A percentile compares a stretch with the other conserved stretches of the same genome.
Evolutionary conservation across 2,329 filamentous ascomycete genomes (phyloP).

Genomic region (Beauveria asiatica): DNA sequence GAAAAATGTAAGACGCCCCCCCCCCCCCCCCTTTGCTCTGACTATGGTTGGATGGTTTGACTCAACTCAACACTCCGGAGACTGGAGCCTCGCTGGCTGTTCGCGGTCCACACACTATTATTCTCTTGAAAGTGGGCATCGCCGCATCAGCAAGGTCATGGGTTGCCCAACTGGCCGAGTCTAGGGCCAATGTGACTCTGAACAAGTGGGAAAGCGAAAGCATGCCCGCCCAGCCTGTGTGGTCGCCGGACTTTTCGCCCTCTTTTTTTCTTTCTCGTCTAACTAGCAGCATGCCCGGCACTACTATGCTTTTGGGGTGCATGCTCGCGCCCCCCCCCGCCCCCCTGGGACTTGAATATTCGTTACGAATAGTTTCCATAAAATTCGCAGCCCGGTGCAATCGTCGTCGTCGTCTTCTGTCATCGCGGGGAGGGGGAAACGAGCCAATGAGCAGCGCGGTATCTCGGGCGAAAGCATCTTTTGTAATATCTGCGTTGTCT

Average conservation of each 20-base stretch:
- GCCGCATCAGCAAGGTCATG: slow-evolving; percentile 1
- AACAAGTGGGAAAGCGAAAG: not conserved
- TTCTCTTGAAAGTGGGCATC: not conserved
- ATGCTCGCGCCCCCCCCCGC: no score
- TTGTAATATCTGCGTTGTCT: not conserved
- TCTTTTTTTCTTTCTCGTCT: not conserved
- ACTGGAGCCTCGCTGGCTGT: not conserved
- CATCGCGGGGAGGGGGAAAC: not conserved
- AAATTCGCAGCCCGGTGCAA: not conserved
- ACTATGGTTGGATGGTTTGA: not conserved
- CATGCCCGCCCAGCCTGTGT: no score
- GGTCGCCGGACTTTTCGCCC: not conserved
- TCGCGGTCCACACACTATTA: not conserved
- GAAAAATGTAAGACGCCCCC: no score
- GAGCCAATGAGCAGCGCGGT: not conserved
- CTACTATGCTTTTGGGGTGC: no score
- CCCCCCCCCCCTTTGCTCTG: not conserved
- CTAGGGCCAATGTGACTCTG: not conserved
- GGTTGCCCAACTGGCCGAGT: not conserved
- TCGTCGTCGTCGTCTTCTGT: not conserved
- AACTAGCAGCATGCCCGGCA: not conserved
- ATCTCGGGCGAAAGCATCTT: not conserved
- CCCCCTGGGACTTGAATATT: not conserved
- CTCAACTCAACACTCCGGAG: not conserved
- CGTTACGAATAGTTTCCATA: slow-evolving; percentile 10